These are phyloP conservation scores for Komagataea norvegica DNA, from an alignment of 1,139 yeast genomes.

Conservation along the genomic window DNA sequence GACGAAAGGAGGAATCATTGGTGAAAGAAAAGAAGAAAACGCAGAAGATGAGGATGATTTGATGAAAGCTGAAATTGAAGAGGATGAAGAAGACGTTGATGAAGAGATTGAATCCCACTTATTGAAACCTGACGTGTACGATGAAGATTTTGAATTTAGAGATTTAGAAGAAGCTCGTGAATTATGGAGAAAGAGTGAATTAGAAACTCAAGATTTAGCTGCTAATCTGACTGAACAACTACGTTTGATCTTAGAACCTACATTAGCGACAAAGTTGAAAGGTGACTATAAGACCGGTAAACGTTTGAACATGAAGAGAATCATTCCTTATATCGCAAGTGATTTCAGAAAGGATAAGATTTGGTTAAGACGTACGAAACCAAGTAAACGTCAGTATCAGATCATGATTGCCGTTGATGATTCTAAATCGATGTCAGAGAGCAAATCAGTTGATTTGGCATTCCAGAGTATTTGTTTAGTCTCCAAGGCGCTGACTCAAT, in stretches of 20 bases:
- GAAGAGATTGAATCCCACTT: slow-evolving; percentile 35
- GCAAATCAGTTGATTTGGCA: slow-evolving; percentile 84
- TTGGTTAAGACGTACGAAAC: slow-evolving; percentile 97
- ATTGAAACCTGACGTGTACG: slow-evolving; percentile 31
- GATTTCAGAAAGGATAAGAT: slow-evolving; percentile 97
- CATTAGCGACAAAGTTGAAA: slow-evolving; percentile 84
- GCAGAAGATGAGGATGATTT: slow-evolving; percentile 32
- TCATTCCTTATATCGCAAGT: slow-evolving; percentile 95
- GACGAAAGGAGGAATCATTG: slow-evolving; percentile 48
- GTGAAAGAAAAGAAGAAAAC: slow-evolving; percentile 38
- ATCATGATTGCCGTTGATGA: slow-evolving; percentile 97
- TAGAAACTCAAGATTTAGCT: slow-evolving; percentile 80
- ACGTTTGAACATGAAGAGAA: slow-evolving; percentile 93
- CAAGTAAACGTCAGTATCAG: slow-evolving; percentile 95
- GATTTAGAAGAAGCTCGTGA: slow-evolving; percentile 63
- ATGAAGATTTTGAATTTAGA: slow-evolving; percentile 36
- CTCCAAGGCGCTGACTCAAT: slow-evolving; percentile 86
- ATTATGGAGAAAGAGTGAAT: slow-evolving; percentile 79
- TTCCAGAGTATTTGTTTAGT: slow-evolving; percentile 94
- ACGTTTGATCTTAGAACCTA: slow-evolving; percentile 89
- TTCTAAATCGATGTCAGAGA: slow-evolving; percentile 95
- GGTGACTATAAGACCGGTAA: slow-evolving; percentile 99
- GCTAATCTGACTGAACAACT: slow-evolving; percentile 89
- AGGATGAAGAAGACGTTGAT: slow-evolving; percentile 30
- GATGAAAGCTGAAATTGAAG: slow-evolving; percentile 32